A percentile compares a stretch with the other conserved stretches of the same genome.
Conservation (phyloP, 2,329 filamentous ascomycete species). For the Fusarium multiceps region DNA sequence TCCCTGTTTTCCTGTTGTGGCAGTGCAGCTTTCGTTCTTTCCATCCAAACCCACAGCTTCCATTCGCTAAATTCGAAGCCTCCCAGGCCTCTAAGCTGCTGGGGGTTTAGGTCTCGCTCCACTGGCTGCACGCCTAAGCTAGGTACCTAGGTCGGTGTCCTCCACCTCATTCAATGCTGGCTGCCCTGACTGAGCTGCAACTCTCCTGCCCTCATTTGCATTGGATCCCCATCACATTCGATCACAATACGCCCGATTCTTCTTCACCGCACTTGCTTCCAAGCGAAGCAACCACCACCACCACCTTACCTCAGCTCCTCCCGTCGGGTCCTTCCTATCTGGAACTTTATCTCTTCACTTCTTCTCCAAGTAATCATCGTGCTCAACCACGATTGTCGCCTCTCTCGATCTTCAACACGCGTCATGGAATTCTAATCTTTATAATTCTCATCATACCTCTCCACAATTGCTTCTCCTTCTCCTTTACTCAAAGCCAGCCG, state of each 20-base stretch:
- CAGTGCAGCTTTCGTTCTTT: conserved; percentile 30
- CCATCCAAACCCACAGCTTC: conserved; percentile 3
- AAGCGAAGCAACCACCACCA: conserved; percentile 13
- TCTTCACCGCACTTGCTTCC: conserved; percentile 37
- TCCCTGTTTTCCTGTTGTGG: conserved; percentile 31
- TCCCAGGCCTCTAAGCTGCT: not conserved
- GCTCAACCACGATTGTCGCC: conserved; percentile 45
- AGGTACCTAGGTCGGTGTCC: conserved; percentile 14
- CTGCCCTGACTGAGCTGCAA: conserved; percentile 10
- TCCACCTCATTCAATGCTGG: conserved; percentile 27
- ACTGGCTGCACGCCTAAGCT: not conserved
- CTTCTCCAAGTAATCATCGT: conserved; percentile 30
- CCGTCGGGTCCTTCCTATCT: conserved; percentile 4
- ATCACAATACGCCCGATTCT: conserved; percentile 32
- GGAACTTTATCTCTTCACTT: not conserved
- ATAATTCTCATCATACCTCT: conserved; percentile 26
- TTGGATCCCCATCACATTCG: conserved; percentile 32
- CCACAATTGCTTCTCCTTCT: conserved; percentile 37
- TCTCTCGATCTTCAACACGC: conserved; percentile 29
- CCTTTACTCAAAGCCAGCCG: conserved; percentile 24
- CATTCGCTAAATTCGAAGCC: conserved; percentile 12
- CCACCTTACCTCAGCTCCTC: conserved; percentile 9
- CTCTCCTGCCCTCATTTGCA: conserved; percentile 36
- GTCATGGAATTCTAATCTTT: conserved; percentile 34
- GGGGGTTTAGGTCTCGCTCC: conserved; percentile 9